Percentiles rank a stretch among this genome's conserved stretches.
phyloP scores from a whole-genome alignment of 768 basidiomycete species.

The Mycena kentingensis region DNA sequence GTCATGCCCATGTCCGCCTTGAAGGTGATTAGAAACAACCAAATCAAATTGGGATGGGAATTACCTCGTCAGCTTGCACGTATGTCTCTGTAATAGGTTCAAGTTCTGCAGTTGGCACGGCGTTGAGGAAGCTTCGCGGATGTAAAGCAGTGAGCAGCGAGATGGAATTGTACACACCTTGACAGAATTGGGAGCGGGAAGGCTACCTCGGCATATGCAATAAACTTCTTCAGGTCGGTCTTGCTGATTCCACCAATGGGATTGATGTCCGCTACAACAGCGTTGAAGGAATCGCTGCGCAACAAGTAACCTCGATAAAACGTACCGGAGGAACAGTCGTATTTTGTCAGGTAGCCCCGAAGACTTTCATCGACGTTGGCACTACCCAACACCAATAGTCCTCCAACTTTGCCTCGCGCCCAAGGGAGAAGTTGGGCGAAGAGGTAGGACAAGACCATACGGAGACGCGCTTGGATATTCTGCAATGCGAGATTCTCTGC shows the following conservation, averaged over 20 bases:
- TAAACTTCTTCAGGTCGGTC: constrained; percentile 95
- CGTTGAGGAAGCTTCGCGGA: constrained; percentile 86
- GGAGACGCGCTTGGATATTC: constrained; percentile 94
- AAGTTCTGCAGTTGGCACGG: constrained; percentile 92
- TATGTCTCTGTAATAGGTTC: constrained; percentile 95
- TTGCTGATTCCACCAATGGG: constrained; percentile 99
- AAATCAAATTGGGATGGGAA: constrained; percentile 14
- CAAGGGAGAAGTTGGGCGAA: constrained; percentile 95
- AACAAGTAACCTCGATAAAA: constrained; percentile 63
- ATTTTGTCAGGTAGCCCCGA: constrained; percentile 96
- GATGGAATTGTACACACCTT: constrained; percentile 48
- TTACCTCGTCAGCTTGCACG: constrained; percentile 92
- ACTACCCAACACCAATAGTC: constrained; percentile 92
- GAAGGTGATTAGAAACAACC: not conserved
- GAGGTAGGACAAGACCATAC: constrained; percentile 94
- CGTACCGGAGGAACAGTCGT: constrained; percentile 89
- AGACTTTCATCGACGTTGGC: constrained; percentile 99
- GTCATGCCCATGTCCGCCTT: constrained; percentile 99
- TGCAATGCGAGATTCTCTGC: constrained; percentile 96
- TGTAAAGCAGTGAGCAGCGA: not conserved
- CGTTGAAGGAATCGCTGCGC: constrained; percentile 1
- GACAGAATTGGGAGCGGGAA: constrained; percentile 86
- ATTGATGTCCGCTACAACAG: constrained; percentile 82
- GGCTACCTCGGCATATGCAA: constrained; percentile 73
- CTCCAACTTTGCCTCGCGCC: constrained; percentile 81